These are phyloP conservation scores for Cyathus striatus DNA, from an alignment of 768 basidiomycete genomes.

Conservation along the genomic window DNA sequence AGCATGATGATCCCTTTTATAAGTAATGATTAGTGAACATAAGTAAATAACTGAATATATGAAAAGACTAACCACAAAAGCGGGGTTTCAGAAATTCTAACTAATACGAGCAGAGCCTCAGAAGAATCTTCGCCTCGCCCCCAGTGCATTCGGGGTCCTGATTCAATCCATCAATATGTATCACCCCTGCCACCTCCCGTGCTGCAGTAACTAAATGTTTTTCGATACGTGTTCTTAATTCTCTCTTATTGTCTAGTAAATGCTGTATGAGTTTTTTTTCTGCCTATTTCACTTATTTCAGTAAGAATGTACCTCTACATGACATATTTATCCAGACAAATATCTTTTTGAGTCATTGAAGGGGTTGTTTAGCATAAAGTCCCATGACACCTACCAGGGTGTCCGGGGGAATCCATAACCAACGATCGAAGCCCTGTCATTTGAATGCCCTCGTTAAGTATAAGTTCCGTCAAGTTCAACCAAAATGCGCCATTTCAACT, in stretches of 20 bases:
- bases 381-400: constrained; percentile 15
- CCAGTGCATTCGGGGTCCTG: neutral
- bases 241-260: too few species aligned
- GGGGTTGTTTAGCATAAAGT: too few species aligned
- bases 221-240: too few species aligned
- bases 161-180: too few species aligned
- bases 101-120: too few species aligned
- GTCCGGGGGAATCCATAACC: constrained; percentile 32
- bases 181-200: neutral
- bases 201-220: neutral
- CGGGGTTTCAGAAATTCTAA: too few species aligned
- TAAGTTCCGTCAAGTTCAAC: constrained; percentile 55
- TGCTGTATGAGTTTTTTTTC: neutral
- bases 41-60: too few species aligned
- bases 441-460: constrained; percentile 39
- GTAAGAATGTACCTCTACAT: too few species aligned
- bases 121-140: neutral
- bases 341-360: too few species aligned
- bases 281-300: neutral
- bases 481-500: constrained; percentile 38
- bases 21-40: neutral
- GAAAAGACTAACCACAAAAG: too few species aligned
- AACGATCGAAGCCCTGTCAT: constrained; percentile 48
- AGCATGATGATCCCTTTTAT: too few species aligned
- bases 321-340: too few species aligned